Conservation (phyloP, 768 basidiomycete species). For the Rhodotorula kratochvilovae region DNA sequence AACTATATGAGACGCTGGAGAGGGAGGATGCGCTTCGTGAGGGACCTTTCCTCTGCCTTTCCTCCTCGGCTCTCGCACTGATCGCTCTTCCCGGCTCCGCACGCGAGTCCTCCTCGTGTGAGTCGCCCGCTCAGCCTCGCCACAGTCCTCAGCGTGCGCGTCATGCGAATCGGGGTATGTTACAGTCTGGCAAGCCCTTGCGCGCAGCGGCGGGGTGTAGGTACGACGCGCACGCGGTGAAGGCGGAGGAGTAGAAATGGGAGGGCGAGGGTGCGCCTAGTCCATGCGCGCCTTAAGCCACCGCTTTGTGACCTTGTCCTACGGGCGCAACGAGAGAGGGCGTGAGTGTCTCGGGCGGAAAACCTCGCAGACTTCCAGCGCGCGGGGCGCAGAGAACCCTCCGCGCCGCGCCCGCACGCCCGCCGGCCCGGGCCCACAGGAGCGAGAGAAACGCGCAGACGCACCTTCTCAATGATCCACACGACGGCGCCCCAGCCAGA, state of each 20-base stretch:
- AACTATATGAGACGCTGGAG: too few species aligned
- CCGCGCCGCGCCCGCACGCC: too few species aligned
- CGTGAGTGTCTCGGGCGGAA: conserved; percentile 41
- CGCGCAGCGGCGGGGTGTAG: too few species aligned
- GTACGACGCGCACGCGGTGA: too few species aligned
- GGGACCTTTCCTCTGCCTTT: too few species aligned
- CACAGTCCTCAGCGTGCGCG: too few species aligned
- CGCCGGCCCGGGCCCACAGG: too few species aligned
- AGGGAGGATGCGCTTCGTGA: too few species aligned
- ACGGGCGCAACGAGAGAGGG: conserved; percentile 13
- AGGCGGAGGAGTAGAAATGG: neutral
- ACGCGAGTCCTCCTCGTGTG: too few species aligned
- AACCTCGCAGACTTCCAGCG: conserved; percentile 2
- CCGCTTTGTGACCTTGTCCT: conserved; percentile 66
- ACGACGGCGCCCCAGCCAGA: conserved; percentile 97
- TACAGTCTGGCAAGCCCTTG: neutral
- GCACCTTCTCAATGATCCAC: conserved; percentile 62
- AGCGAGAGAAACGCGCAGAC: neutral
- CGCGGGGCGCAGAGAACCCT: neutral
- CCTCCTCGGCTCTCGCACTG: too few species aligned
- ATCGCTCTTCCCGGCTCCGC: too few species aligned
- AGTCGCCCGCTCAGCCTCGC: too few species aligned
- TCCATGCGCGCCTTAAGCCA: conserved; percentile 90
- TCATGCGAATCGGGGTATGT: neutral
- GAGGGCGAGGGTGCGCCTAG: conserved; percentile 49